A percentile compares a stretch with the other conserved stretches of the same genome.
Evolutionary conservation across 176 grass and related monocot species (phyloP).

Genomic region (Alloteropsis semialata): DNA sequence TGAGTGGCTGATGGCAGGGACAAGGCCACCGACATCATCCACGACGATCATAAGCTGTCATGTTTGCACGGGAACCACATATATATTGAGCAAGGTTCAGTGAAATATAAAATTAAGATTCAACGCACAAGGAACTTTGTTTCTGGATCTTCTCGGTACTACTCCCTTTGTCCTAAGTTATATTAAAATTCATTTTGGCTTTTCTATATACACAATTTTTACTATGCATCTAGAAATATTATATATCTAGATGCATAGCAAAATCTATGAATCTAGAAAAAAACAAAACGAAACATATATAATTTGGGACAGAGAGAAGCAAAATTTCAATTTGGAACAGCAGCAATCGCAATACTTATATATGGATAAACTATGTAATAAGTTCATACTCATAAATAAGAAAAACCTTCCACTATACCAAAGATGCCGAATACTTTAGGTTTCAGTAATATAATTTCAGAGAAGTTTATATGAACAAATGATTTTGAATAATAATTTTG

Average conservation of each 20-base stretch:
- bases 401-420: not conserved
- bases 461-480: no score
- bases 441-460: no score
- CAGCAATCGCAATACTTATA: not conserved
- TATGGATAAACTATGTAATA: not conserved
- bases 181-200: no score
- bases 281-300: no score
- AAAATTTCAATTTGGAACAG: not conserved
- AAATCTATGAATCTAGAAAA: no score
- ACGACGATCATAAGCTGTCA: constrained; percentile 85
- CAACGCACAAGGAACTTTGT: not conserved
- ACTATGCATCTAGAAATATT: no score
- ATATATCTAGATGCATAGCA: no score
- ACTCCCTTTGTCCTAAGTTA: no score
- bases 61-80: not conserved
- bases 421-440: not conserved
- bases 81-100: not conserved
- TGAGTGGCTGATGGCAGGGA: constrained; percentile 70
- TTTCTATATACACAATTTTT: no score
- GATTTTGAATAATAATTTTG: not conserved
- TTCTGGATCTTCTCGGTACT: not conserved
- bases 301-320: no score
- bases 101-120: not conserved
- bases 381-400: no score
- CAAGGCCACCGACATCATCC: constrained; percentile 60